phyloP scores from a whole-genome alignment of 208 protist genomes.

The Leishmania tropica region DNA sequence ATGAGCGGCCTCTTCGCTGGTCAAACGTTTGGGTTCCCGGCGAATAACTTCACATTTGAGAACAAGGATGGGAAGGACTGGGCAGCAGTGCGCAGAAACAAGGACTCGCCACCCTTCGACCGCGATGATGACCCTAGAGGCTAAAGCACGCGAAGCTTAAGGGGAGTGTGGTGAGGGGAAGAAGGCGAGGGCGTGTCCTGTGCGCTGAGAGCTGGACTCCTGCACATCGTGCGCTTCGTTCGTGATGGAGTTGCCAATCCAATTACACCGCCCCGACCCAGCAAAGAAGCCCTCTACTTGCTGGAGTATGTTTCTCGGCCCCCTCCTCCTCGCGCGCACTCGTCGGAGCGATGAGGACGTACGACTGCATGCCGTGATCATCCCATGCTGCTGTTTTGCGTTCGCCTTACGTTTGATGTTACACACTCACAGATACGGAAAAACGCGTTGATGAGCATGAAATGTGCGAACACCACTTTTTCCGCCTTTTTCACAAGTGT shows the following conservation, averaged over 20 bases:
- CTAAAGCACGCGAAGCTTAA: not conserved
- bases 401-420: not conserved
- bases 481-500: not conserved
- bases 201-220: not conserved
- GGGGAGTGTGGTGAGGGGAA: not conserved
- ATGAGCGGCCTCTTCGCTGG: constrained; percentile 78
- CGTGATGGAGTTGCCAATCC: not conserved
- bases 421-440: not conserved
- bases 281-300: not conserved
- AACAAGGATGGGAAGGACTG: constrained; percentile 60
- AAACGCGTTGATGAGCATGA: not conserved
- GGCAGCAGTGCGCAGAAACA: constrained; percentile 42
- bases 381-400: not conserved
- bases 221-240: not conserved
- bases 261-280: not conserved
- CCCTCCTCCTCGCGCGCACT: not conserved
- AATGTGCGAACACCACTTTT: not conserved
- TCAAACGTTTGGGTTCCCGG: constrained; percentile 86
- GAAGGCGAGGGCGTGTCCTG: not conserved
- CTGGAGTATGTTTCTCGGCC: not conserved
- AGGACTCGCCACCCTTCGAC: constrained; percentile 59
- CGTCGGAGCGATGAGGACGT: not conserved
- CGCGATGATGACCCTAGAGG: constrained; percentile 45
- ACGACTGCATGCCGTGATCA: not conserved
- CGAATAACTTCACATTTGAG: constrained; percentile 88